Percentiles rank a stretch among this genome's conserved stretches.
phyloP scores from a whole-genome alignment of 2,329 filamentous ascomycete species.

The Pseudogymnoascus verrucosus region DNA sequence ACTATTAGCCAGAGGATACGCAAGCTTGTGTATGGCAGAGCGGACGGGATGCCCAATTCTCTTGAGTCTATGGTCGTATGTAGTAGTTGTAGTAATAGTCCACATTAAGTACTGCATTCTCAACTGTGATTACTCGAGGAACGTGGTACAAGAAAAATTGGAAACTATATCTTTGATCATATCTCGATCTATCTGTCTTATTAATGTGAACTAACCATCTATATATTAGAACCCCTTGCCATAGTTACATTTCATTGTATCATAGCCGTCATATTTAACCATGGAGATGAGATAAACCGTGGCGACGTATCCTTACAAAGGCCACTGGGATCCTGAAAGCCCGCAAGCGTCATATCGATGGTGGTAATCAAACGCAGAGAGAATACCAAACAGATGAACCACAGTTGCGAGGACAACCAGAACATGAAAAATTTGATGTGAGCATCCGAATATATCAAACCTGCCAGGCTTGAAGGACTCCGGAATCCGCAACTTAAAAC shows the following conservation, averaged over 20 bases:
- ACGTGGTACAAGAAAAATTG: too few species aligned
- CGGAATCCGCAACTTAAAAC: constrained; percentile 15
- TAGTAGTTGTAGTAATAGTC: too few species aligned
- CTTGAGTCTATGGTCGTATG: too few species aligned
- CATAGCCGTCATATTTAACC: neutral
- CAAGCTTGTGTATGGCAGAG: too few species aligned
- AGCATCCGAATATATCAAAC: constrained; percentile 20
- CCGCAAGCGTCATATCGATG: neutral
- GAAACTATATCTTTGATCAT: too few species aligned
- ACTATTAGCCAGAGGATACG: too few species aligned
- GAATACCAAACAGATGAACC: constrained; percentile 15
- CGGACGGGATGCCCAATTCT: too few species aligned
- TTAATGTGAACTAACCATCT: neutral
- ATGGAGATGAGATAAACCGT: neutral
- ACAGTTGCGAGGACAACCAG: constrained; percentile 15
- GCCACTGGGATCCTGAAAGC: neutral
- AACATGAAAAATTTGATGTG: constrained; percentile 22
- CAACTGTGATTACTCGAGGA: too few species aligned
- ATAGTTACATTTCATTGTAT: neutral
- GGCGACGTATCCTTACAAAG: neutral
- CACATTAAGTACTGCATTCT: too few species aligned
- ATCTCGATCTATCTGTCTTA: neutral
- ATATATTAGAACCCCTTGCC: neutral
- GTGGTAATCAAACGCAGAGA: constrained; percentile 14
- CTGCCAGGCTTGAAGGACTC: constrained; percentile 16